These are phyloP conservation scores for Phytopythium mirpurense DNA, from an alignment of 352 stramenopile species.

Conservation along the genomic window DNA sequence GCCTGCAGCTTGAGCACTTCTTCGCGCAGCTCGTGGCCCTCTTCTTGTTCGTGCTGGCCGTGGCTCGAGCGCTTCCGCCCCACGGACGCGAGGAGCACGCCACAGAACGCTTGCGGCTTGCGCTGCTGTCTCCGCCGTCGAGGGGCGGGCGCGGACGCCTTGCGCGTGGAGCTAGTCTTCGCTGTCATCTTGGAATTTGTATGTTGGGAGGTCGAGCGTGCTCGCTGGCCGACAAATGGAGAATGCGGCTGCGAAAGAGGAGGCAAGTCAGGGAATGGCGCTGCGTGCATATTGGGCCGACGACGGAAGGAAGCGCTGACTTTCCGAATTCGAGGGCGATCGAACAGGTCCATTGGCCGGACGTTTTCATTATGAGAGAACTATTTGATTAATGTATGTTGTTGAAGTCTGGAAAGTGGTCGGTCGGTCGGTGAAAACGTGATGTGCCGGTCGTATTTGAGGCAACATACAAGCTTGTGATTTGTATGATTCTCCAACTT, in stretches of 20 bases:
- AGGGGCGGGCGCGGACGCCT: neutral
- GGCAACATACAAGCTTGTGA: too few species aligned
- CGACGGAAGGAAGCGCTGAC: neutral
- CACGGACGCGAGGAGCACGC: conserved; percentile 3
- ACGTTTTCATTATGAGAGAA: too few species aligned
- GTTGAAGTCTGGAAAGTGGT: too few species aligned
- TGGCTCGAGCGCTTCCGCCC: neutral
- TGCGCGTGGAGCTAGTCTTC: neutral
- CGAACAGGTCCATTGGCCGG: too few species aligned
- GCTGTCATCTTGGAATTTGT: conserved; percentile 1
- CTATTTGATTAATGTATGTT: too few species aligned
- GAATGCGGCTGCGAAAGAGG: too few species aligned
- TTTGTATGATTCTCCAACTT: too few species aligned
- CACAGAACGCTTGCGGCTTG: conserved; percentile 4
- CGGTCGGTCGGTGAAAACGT: too few species aligned
- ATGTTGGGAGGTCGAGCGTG: neutral
- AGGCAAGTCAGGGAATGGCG: neutral
- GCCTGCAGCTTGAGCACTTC: conserved; percentile 4
- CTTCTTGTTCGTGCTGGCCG: neutral
- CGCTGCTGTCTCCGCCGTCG: neutral
- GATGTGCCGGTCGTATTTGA: too few species aligned
- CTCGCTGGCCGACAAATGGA: neutral
- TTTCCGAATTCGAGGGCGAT: conserved; percentile 3
- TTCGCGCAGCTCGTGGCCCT: neutral
- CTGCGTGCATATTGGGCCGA: neutral